Evolutionary conservation across 2,329 filamentous ascomycete species (phyloP).

Genomic region (Colletotrichum coccodes): DNA sequence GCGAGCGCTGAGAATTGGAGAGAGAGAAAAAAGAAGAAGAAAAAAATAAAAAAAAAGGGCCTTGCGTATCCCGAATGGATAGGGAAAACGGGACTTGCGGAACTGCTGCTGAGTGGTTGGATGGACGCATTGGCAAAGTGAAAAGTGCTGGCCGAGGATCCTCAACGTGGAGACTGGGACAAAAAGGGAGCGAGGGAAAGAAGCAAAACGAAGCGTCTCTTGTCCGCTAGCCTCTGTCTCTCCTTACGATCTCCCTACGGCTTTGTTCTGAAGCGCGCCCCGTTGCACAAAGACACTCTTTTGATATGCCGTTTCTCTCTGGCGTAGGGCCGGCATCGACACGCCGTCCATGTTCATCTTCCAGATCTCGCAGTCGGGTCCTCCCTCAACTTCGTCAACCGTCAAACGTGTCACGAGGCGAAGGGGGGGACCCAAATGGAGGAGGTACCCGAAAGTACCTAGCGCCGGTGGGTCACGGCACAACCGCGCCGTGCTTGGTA

Average conservation of each 20-base stretch:
- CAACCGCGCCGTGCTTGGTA: background rate
- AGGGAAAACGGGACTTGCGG: background rate
- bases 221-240: background rate
- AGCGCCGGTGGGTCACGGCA: background rate
- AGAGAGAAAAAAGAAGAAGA: background rate
- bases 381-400: background rate
- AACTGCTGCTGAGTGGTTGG: background rate
- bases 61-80: background rate
- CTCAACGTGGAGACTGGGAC: background rate
- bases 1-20: background rate
- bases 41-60: background rate
- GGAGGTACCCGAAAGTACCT: slow-evolving; percentile 4
- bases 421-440: background rate
- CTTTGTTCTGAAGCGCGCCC: background rate
- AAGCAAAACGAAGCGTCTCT: background rate
- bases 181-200: background rate
- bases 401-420: background rate
- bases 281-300: background rate
- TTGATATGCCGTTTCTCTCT: background rate
- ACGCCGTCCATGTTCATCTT: background rate
- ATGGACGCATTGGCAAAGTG: background rate
- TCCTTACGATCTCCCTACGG: background rate
- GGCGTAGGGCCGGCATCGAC: background rate
- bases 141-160: background rate
- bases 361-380: background rate